A percentile compares a stretch with the other conserved stretches of the same genome.
Evolutionary conservation across 495 filamentous ascomycete genomes (phyloP).

Genomic region (Podospora pseudopauciseta): DNA sequence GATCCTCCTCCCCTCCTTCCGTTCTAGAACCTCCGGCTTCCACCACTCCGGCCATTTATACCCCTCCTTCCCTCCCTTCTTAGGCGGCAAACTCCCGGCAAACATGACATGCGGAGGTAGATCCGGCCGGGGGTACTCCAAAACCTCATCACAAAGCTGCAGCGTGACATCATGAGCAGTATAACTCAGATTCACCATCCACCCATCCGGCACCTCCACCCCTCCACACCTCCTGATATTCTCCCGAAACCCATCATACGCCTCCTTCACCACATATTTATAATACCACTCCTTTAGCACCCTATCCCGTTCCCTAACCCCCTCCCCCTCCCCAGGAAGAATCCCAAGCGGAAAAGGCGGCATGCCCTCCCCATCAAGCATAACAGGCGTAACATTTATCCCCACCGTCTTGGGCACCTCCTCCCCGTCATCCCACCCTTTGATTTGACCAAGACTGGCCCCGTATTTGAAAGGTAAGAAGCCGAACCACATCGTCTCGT

Average conservation of each 20-base stretch:
- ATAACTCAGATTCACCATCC: conserved; percentile 25
- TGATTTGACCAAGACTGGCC: conserved; percentile 3
- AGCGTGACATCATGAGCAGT: conserved; percentile 30
- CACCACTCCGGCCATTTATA: conserved; percentile 32
- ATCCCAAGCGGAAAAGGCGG: conserved; percentile 21
- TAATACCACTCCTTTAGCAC: conserved; percentile 17
- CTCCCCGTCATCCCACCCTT: conserved; percentile 10
- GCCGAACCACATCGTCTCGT: conserved; percentile 24
- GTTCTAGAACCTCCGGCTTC: conserved; percentile 23
- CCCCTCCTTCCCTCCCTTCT: conserved; percentile 12
- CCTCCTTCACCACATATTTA: conserved; percentile 14
- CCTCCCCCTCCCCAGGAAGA: background rate
- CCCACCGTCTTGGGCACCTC: conserved; percentile 21
- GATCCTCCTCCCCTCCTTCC: conserved; percentile 23
- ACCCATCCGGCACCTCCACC: conserved; percentile 17
- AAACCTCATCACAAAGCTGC: conserved; percentile 34
- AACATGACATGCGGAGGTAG: conserved; percentile 29
- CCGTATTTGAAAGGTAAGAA: conserved; percentile 23
- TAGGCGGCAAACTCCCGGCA: conserved; percentile 33
- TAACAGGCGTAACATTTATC: conserved; percentile 26
- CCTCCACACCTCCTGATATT: conserved; percentile 10
- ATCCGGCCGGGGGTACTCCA: conserved; percentile 34
- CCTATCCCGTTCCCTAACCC: conserved; percentile 8
- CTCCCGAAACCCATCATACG: conserved; percentile 17
- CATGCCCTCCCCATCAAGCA: conserved; percentile 21